Evolutionary conservation across 805 yeast species (phyloP).

Genomic region (Wickerhamiella australiensis): DNA sequence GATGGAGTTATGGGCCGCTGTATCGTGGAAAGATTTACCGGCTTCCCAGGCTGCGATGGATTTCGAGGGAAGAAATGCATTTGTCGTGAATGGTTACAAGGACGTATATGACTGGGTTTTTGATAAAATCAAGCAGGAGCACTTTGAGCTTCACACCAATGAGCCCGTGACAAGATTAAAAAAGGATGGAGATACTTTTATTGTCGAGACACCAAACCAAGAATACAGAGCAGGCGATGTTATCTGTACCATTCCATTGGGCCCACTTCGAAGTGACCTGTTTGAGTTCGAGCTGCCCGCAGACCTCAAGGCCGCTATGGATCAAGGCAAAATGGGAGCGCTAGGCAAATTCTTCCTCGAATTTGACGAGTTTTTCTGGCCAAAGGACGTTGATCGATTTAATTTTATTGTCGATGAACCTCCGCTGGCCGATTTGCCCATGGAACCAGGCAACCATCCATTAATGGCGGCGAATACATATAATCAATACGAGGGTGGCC

Average conservation of each 20-base stretch:
- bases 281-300: conserved; percentile 49
- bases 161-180: conserved; percentile 35
- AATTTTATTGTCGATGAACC: conserved; percentile 32
- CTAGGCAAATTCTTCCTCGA: conserved; percentile 65
- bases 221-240: conserved; percentile 39
- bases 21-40: conserved; percentile 53
- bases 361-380: conserved; percentile 54
- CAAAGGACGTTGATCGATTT: conserved; percentile 38
- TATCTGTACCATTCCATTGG: conserved; percentile 68
- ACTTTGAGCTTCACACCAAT: conserved; percentile 31
- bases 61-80: conserved; percentile 69
- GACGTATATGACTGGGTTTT: conserved; percentile 37
- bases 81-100: conserved; percentile 49
- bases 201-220: conserved; percentile 27
- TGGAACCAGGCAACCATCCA: conserved; percentile 45
- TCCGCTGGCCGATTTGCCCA: conserved; percentile 13
- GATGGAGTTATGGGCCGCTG: conserved; percentile 72
- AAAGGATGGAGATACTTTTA: conserved; percentile 24
- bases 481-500: conserved; percentile 28
- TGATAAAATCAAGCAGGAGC: conserved; percentile 29
- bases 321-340: conserved; percentile 46
- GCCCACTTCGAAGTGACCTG: conserved; percentile 37
- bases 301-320: conserved; percentile 31
- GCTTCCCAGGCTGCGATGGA: conserved; percentile 57
- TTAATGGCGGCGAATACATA: conserved; percentile 48